phyloP scores from a whole-genome alignment of 176 grass and related monocot species.

The Carex parvula region DNA sequence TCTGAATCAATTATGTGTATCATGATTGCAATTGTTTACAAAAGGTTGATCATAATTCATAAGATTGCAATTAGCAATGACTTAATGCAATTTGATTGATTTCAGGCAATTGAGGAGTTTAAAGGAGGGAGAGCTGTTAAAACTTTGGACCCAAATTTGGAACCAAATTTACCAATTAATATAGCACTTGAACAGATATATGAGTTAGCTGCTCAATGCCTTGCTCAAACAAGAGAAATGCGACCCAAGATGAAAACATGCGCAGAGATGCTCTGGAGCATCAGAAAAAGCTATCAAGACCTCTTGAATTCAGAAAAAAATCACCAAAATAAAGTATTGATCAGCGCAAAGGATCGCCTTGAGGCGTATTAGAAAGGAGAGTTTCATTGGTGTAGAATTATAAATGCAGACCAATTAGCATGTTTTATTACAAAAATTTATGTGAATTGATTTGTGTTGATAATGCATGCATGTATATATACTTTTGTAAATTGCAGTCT shows the following conservation, averaged over 20 bases:
- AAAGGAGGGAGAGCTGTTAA: constrained; percentile 17
- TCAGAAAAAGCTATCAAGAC: constrained; percentile 25
- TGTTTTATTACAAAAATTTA: neutral
- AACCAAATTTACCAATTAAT: constrained; percentile 9
- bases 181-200: constrained; percentile 33
- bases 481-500: neutral
- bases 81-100: neutral
- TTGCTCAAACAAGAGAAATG: constrained; percentile 13
- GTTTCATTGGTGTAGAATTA: neutral
- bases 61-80: neutral
- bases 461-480: neutral
- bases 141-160: constrained; percentile 37
- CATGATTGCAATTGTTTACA: neutral
- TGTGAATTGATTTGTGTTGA: constrained; percentile 1
- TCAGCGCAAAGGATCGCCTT: neutral
- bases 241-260: constrained; percentile 32
- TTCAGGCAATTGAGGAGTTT: constrained; percentile 35
- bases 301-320: constrained; percentile 4
- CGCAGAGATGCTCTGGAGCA: constrained; percentile 32
- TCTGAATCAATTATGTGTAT: neutral
- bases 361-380: neutral
- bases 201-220: constrained; percentile 29
- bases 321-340: neutral
- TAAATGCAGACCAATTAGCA: neutral
- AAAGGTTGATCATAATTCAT: neutral